Evolutionary conservation across 2,329 filamentous ascomycete genomes (phyloP), one percentile per base, ranked within the genome.

Genomic region (Daldinia eschscholtzii): DNA sequence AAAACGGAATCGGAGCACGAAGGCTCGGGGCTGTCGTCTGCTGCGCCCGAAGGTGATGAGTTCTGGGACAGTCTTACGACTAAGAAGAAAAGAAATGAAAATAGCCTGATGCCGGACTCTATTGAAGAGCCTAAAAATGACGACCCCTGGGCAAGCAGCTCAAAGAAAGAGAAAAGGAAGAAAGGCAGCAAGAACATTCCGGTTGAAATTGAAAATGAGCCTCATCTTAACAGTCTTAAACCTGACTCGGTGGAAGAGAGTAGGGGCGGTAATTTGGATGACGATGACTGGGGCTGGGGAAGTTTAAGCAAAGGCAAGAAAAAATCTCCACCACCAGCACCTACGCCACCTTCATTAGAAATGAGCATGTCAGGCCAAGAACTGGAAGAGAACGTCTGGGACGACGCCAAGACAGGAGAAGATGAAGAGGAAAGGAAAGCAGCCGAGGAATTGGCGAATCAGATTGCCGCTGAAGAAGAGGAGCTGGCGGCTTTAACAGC

Each of bases 161-260:
- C 77, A 6, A 76, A 76, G 55, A 88, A 87, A 78, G 85, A 86
- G 9, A 77, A 76, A 53, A 88, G 87, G 79, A 86, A 86, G 75
- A 88, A 88, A 76, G 79, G 80, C 48, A 86, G 76, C 65, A 86
- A 83, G 74, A 88, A 87, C 73, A 79, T 81, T 13, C 81, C 83
- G 6, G 76, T 85, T 26, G 83, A 87, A 64, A 79, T 86, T 44
- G 76, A 83, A 50, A 81, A 83, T 30, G 82, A 83, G 50, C 80
- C 81, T 65, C 81, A 83, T 39, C 79, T 84, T 71, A 81, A 86
- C 68, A 82, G 81, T 63, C 80, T 83, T 28, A 81, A 84, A 67
- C 82, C 84, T 62, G 81, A 83, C 64, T 82, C 83, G 33, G 79
- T 82, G 55, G 81, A 82, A 73, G 82, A 84, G 74, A 75, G 76